Evolutionary conservation across 768 basidiomycete species (phyloP).

Genomic region (Russula griseocarnosa): DNA sequence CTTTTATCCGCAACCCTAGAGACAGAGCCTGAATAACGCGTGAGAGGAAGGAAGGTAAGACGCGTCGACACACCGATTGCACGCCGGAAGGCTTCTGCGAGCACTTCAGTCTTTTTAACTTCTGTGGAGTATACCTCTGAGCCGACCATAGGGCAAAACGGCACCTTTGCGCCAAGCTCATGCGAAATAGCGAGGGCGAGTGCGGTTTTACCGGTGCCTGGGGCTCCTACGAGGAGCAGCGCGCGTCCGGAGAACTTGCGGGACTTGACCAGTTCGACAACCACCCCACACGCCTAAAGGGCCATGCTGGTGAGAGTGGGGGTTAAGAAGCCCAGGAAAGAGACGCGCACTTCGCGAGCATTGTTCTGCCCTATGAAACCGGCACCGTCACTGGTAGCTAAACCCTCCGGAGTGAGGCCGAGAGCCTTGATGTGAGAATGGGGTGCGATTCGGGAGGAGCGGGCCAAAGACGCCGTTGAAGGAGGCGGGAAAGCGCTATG

Average conservation of each 20-base stretch:
- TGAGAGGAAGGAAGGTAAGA: not conserved
- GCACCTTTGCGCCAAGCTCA: constrained; percentile 90
- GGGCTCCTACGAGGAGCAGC: constrained; percentile 87
- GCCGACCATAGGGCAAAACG: constrained; percentile 98
- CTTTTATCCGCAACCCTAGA: constrained; percentile 92
- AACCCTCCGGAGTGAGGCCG: constrained; percentile 81
- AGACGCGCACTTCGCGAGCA: constrained; percentile 74
- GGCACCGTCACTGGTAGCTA: constrained; percentile 63
- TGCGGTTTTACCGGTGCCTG: constrained; percentile 97
- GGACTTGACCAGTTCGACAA: constrained; percentile 84
- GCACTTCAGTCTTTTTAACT: constrained; percentile 98
- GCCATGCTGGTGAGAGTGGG: not conserved
- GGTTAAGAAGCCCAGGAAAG: not conserved
- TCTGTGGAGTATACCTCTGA: constrained; percentile 95
- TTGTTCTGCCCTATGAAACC: constrained; percentile 90
- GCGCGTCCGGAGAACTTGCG: constrained; percentile 93
- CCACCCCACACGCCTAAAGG: constrained; percentile 80
- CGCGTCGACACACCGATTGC: constrained; percentile 74
- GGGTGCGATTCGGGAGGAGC: constrained; percentile 78
- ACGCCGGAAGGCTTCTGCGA: constrained; percentile 90
- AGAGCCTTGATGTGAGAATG: constrained; percentile 98
- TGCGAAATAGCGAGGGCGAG: constrained; percentile 93
- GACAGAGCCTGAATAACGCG: constrained; percentile 10
- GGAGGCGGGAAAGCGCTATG: constrained; percentile 75
- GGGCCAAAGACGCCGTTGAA: constrained; percentile 52